phyloP scores from a whole-genome alignment of 345 rosid genomes.

The Aquilaria sinensis region DNA sequence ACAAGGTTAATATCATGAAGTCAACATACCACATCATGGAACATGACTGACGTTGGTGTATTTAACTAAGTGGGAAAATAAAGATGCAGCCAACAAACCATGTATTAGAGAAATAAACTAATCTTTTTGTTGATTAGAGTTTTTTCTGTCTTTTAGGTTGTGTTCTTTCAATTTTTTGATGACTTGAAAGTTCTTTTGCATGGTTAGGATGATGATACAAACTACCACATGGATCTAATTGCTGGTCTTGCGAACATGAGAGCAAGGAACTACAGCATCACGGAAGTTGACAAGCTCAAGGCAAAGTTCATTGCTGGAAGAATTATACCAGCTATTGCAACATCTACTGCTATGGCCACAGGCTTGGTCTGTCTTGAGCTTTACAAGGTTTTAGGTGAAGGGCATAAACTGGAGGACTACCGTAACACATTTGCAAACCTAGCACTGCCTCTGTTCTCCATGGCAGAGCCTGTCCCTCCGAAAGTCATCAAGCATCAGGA shows the following conservation, averaged over 20 bases:
- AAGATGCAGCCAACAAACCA: too few species aligned
- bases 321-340: constrained; percentile 76
- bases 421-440: constrained; percentile 65
- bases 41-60: too few species aligned
- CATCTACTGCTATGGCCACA: constrained; percentile 91
- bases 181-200: too few species aligned
- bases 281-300: constrained; percentile 72
- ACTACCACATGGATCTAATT: constrained; percentile 74
- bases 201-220: constrained; percentile 65
- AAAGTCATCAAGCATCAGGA: constrained; percentile 72
- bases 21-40: too few species aligned
- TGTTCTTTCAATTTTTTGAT: too few species aligned
- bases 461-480: constrained; percentile 81
- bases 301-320: constrained; percentile 82
- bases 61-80: too few species aligned
- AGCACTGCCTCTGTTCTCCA: constrained; percentile 68
- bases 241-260: constrained; percentile 82
- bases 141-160: too few species aligned
- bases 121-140: not conserved
- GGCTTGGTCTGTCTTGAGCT: constrained; percentile 76
- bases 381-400: constrained; percentile 57
- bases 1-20: too few species aligned
- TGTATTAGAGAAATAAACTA: not conserved
- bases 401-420: constrained; percentile 61
- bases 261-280: constrained; percentile 66